These are phyloP conservation scores for Lachancea sp. DNA, from an alignment of 805 yeast genomes.

Conservation along the genomic window DNA sequence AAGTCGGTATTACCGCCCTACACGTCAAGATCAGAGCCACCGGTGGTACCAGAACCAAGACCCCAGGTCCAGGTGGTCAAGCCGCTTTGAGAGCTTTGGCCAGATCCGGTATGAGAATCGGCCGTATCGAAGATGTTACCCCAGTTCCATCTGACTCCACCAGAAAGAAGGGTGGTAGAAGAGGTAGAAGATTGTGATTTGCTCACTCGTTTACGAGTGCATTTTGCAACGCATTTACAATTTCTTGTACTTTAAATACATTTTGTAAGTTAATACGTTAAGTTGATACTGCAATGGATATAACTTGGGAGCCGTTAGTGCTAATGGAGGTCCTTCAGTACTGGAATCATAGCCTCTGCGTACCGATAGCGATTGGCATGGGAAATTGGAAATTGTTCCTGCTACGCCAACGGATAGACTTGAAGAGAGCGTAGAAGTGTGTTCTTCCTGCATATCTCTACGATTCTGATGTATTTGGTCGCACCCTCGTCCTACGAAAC, in stretches of 20 bases:
- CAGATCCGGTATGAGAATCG: slow-evolving; percentile 99
- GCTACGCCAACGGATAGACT: too few relatives aligned
- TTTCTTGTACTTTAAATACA: slow-evolving; percentile 4
- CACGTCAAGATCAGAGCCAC: slow-evolving; percentile 99
- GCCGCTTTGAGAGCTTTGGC: slow-evolving; percentile 98
- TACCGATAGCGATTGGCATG: too few relatives aligned
- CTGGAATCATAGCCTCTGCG: too few relatives aligned
- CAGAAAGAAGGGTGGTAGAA: slow-evolving; percentile 99
- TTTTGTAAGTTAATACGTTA: slow-evolving; percentile 3
- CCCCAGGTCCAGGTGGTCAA: slow-evolving; percentile 99
- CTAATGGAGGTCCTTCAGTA: too few relatives aligned
- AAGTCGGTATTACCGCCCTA: slow-evolving; percentile 99
- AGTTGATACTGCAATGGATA: slow-evolving; percentile 8
- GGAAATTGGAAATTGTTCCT: too few relatives aligned
- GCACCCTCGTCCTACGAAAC: too few relatives aligned
- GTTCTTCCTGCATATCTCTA: too few relatives aligned
- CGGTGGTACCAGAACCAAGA: slow-evolving; percentile 99
- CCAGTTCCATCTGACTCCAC: slow-evolving; percentile 99
- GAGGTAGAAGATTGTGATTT: slow-evolving; percentile 98
- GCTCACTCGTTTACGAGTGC: not conserved
- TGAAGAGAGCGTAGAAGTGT: too few relatives aligned
- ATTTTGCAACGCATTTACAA: slow-evolving; percentile 3
- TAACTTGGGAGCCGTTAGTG: not conserved
- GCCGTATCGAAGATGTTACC: slow-evolving; percentile 99
- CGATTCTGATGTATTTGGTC: too few relatives aligned